Conservation (phyloP, 257 asterid genomes). For the Ehretia macrophylla region DNA sequence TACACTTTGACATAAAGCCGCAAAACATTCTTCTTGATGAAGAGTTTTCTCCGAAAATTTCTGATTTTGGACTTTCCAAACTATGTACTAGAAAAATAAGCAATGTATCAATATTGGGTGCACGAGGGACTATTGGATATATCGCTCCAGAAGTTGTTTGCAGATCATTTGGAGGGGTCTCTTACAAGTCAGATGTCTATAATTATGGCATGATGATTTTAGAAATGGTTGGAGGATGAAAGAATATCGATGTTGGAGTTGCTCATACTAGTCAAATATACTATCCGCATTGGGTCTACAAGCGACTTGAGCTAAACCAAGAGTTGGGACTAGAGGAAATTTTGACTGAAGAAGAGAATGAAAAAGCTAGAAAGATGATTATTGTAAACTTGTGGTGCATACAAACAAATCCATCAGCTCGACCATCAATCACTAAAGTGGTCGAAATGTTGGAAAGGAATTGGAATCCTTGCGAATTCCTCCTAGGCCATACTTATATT, state of each 20-base stretch:
- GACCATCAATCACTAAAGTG: constrained; percentile 34
- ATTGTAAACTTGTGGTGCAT: constrained; percentile 45
- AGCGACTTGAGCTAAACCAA: constrained; percentile 9
- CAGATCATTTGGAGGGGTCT: constrained; percentile 20
- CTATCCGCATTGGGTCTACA: constrained; percentile 27
- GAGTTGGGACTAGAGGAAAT: not conserved
- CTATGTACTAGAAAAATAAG: constrained; percentile 13
- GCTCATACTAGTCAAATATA: constrained; percentile 16
- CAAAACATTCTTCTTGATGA: constrained; percentile 32
- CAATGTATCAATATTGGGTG: constrained; percentile 6
- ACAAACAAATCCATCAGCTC: constrained; percentile 22
- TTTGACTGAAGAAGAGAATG: constrained; percentile 5
- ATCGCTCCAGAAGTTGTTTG: constrained; percentile 32
- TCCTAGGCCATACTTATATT: constrained; percentile 23
- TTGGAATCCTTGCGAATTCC: constrained; percentile 25
- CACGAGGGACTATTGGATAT: constrained; percentile 32
- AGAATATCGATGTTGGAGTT: constrained; percentile 1
- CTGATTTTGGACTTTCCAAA: constrained; percentile 34
- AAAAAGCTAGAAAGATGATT: constrained; percentile 24
- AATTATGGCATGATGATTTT: constrained; percentile 29
- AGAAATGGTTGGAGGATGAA: constrained; percentile 24
- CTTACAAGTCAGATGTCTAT: constrained; percentile 37
- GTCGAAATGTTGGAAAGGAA: constrained; percentile 37
- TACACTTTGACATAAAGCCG: constrained; percentile 35
- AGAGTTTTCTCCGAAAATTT: constrained; percentile 20